Conservation (phyloP, 352 stramenopile genomes). For the Globisporangium spiculum region DNA sequence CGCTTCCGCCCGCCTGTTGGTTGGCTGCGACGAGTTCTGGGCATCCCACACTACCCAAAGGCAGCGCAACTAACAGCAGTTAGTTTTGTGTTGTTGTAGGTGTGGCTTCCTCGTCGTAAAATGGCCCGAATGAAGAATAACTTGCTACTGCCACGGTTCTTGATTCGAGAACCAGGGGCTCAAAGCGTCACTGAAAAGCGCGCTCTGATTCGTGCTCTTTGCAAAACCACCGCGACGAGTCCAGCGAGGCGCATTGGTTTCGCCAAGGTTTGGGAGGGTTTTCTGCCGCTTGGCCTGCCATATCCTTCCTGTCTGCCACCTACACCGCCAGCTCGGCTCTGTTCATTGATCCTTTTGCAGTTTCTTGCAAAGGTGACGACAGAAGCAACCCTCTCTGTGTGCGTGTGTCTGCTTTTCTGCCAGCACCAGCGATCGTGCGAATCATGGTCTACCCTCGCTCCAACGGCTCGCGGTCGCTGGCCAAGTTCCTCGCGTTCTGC, state of each 20-base stretch:
- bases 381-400: not conserved
- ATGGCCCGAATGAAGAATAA: too few species aligned
- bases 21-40: not conserved
- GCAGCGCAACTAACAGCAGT: too few species aligned
- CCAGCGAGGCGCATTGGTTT: conserved; percentile 1
- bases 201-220: not conserved
- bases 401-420: not conserved
- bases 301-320: not conserved
- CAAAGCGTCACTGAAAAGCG: not conserved
- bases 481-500: conserved; percentile 8
- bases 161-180: too few species aligned
- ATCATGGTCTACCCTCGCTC: conserved; percentile 12
- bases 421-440: not conserved
- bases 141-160: too few species aligned
- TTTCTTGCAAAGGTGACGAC: not conserved
- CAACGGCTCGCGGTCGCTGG: conserved; percentile 3
- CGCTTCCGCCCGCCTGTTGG: not conserved
- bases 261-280: not conserved
- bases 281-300: not conserved
- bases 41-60: too few species aligned
- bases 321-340: not conserved
- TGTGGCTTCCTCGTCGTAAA: too few species aligned
- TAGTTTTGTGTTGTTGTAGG: too few species aligned
- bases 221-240: not conserved
- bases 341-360: conserved; percentile 4